phyloP scores from a whole-genome alignment of 2,329 filamentous ascomycete species.

The Claviceps maximensis region DNA sequence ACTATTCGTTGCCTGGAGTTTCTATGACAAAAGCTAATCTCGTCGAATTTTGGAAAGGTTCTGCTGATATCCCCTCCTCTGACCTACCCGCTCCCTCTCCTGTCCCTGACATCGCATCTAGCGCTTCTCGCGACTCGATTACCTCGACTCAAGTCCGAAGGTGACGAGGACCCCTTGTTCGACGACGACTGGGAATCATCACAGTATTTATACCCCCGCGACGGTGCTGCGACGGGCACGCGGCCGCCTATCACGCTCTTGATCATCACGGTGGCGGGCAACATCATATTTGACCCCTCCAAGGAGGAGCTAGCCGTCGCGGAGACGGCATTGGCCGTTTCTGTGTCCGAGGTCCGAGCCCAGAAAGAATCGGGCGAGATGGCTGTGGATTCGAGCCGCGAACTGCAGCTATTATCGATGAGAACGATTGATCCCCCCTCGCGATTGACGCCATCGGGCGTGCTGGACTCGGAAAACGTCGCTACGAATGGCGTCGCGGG shows the following conservation, averaged over 20 bases:
- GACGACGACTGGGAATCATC: conserved; percentile 94
- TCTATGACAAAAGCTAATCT: neutral
- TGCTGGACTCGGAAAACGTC: conserved; percentile 50
- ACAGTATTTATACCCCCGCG: conserved; percentile 57
- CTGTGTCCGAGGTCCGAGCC: conserved; percentile 42
- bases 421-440: conserved; percentile 65
- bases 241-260: conserved; percentile 82
- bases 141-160: conserved; percentile 73
- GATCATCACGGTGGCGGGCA: conserved; percentile 72
- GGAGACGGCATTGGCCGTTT: conserved; percentile 77
- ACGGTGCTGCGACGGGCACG: conserved; percentile 18
- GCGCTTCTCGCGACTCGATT: conserved; percentile 79
- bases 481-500: conserved; percentile 30
- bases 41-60: conserved; percentile 41
- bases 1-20: neutral
- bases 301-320: conserved; percentile 89
- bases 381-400: conserved; percentile 27
- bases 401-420: conserved; percentile 51
- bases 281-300: conserved; percentile 86
- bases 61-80: conserved; percentile 84
- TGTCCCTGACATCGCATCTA: conserved; percentile 86
- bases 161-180: conserved; percentile 92
- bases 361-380: conserved; percentile 17
- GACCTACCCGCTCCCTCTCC: conserved; percentile 83
- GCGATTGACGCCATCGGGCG: conserved; percentile 56